phyloP scores from a whole-genome alignment of 768 basidiomycete genomes.

The Hericium coralloides region DNA sequence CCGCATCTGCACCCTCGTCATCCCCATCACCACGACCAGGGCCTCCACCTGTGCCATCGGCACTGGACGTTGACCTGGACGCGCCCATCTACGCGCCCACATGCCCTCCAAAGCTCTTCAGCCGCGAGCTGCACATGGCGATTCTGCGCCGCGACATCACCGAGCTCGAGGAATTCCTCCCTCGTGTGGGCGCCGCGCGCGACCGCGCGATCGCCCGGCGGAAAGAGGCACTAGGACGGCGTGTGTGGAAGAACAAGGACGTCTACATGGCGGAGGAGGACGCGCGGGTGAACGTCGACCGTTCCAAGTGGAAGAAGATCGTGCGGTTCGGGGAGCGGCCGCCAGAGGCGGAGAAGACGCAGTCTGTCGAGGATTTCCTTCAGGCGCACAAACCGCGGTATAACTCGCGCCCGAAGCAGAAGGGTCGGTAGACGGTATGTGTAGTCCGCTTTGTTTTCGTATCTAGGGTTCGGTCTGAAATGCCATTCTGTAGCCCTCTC shows the following conservation, averaged over 20 bases:
- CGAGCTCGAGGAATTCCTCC: conserved; percentile 34
- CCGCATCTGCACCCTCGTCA: background rate
- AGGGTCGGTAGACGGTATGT: too few species aligned
- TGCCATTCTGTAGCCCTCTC: too few species aligned
- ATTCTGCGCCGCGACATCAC: conserved; percentile 51
- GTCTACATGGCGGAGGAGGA: conserved; percentile 37
- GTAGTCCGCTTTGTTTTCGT: too few species aligned
- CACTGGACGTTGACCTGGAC: conserved; percentile 27
- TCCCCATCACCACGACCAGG: background rate
- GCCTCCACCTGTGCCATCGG: conserved; percentile 1
- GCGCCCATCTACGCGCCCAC: conserved; percentile 15
- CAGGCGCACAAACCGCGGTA: too few species aligned
- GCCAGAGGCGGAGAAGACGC: background rate
- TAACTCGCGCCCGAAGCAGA: too few species aligned
- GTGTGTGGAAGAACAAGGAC: conserved; percentile 55
- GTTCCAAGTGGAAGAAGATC: conserved; percentile 37
- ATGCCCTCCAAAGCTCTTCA: conserved; percentile 30
- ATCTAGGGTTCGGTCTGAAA: too few species aligned
- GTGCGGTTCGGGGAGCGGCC: conserved; percentile 32
- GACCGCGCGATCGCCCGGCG: conserved; percentile 48
- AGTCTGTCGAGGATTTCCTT: too few species aligned
- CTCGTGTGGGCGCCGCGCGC: conserved; percentile 32
- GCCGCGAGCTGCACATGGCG: conserved; percentile 45
- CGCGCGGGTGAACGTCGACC: conserved; percentile 28
- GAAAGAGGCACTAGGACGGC: conserved; percentile 75